phyloP scores from a whole-genome alignment of 106 monocot genomes.

The Cymbidium sinense region DNA sequence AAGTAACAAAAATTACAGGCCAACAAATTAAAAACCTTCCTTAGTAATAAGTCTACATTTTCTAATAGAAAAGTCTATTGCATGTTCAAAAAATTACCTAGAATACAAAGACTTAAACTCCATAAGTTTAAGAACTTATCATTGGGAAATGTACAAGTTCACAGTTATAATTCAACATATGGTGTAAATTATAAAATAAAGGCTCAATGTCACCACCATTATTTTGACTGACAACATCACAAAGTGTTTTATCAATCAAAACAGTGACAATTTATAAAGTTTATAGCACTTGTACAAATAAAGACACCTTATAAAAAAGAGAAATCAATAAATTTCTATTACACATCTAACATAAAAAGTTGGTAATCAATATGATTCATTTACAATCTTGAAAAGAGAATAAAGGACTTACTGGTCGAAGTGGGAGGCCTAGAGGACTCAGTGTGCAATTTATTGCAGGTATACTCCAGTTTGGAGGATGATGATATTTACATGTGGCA shows the following conservation, averaged over 20 bases:
- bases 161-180: not conserved
- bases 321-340: not conserved
- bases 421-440: conserved; percentile 73
- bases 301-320: not conserved
- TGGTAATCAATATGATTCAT: not conserved
- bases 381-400: not conserved
- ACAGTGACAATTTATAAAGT: not conserved
- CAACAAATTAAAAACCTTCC: too few relatives aligned
- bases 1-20: too few relatives aligned
- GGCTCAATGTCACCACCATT: not conserved
- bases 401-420: conserved; percentile 59
- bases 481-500: conserved; percentile 73
- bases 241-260: not conserved
- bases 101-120: not conserved
- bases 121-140: not conserved
- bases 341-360: not conserved
- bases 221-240: not conserved
- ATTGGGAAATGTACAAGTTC: not conserved
- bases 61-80: not conserved
- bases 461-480: conserved; percentile 58
- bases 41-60: too few relatives aligned
- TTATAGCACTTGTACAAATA: not conserved
- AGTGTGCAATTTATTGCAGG: conserved; percentile 47
- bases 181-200: not conserved
- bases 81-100: not conserved